Evolutionary conservation across 495 filamentous ascomycete species (phyloP), one percentile per base, ranked within the genome.

Genomic region (Cetradonia linearis): DNA sequence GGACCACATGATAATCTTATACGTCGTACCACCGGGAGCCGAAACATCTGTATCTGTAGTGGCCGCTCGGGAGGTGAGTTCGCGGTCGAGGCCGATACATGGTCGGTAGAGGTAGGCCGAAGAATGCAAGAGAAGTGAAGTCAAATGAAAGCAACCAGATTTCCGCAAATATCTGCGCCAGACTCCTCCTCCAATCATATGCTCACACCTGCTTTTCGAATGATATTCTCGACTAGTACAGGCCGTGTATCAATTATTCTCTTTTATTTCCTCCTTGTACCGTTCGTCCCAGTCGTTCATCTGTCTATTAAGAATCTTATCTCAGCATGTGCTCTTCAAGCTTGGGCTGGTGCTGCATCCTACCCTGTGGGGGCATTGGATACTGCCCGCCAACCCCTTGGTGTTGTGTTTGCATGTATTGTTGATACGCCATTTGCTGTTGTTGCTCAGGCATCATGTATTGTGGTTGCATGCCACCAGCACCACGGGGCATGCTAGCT

Each of bases 371-470:
- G 23, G 79, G 78, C 77, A 82, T 81, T 44, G 77, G 71, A 59
- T 82, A 82, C 65, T 81, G 78, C 55, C 75, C 78, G 65, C 76
- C 70, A 40, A 78, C 78, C 67, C 78, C 76, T 68, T 78, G 76
- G 69, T 72, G 71, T 56, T 80, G 77, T 64, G 31, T 52, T 44
- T 80, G 77, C 61, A 81, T 74, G 64, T 78, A 77, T 63, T 81
- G 76, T 61, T 81, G 79, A 69, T 81, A 81, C 44, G 77, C 78
- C 73, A 81, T 78, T 66, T 79, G 77, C 67, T 81, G 78, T 58
- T 82, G 79, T 63, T 82, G 77, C 63, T 79, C 77, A 14, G 74
- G 77, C 63, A 79, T 79, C 74, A 81, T 81, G 54, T 76, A 74
- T 13, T 73, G 76, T 50, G 76, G 76, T 28, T 33, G 23, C 66